phyloP scores from a whole-genome alignment of 768 basidiomycete genomes.

The Epithele typhae region DNA sequence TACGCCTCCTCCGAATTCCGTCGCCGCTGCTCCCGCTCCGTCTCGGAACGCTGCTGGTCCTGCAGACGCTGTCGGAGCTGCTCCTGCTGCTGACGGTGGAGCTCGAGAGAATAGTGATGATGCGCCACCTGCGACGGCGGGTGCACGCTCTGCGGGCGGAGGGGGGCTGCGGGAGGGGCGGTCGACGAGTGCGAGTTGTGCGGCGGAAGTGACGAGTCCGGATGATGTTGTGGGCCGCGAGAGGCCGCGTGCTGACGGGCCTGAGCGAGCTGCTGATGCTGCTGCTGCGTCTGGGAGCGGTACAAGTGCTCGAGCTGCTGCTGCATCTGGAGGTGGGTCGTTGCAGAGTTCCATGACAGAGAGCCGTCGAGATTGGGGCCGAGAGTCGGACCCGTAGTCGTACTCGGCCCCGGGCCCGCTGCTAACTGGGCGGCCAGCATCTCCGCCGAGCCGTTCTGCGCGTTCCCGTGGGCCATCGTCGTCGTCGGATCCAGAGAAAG shows the following conservation, averaged over 20 bases:
- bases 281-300: conserved; percentile 32
- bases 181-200: conserved; percentile 45
- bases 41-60: conserved; percentile 34
- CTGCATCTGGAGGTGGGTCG: conserved; percentile 48
- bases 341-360: conserved; percentile 89
- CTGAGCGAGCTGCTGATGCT: conserved; percentile 12
- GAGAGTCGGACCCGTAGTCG: conserved; percentile 69
- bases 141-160: conserved; percentile 14
- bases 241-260: conserved; percentile 10
- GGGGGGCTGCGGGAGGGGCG: conserved; percentile 28
- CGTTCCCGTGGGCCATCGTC: conserved; percentile 23
- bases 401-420: conserved; percentile 33
- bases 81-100: conserved; percentile 40
- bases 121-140: conserved; percentile 16
- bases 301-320: conserved; percentile 45
- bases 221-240: conserved; percentile 31
- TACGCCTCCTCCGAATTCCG: conserved; percentile 31
- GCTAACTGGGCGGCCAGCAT: conserved; percentile 30
- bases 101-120: conserved; percentile 44
- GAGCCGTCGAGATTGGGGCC: conserved; percentile 76
- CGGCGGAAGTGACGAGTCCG: conserved; percentile 28
- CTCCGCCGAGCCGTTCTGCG: conserved; percentile 4
- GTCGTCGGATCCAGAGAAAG: conserved; percentile 56
- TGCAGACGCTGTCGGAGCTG: conserved; percentile 28
- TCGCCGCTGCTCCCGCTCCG: conserved; percentile 31